phyloP scores from a whole-genome alignment of 1,139 yeast genomes.

The Scheffersomyces insectosa region DNA sequence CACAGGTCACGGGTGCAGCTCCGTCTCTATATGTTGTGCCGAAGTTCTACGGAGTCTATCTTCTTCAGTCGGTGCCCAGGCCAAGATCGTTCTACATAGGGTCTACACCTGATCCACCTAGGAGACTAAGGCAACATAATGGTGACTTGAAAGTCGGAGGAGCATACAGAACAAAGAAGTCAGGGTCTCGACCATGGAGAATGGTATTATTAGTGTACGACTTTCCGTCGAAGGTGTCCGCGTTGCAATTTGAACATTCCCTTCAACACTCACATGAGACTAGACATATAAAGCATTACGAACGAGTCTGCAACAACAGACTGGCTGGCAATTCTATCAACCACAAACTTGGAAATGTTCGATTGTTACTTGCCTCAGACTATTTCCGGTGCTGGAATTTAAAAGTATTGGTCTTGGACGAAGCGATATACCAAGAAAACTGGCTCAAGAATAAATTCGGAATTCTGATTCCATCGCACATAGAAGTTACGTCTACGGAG shows the following conservation, averaged over 20 bases:
- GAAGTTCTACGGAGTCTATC: conserved; percentile 64
- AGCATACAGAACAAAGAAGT: conserved; percentile 61
- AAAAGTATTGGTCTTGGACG: conserved; percentile 39
- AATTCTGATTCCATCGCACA: neutral
- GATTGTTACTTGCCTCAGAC: conserved; percentile 41
- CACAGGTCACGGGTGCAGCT: neutral
- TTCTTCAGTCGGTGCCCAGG: conserved; percentile 58
- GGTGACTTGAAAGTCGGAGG: conserved; percentile 65
- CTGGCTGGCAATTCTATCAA: conserved; percentile 42
- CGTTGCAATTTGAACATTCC: conserved; percentile 76
- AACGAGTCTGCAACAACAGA: conserved; percentile 26
- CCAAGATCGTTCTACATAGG: conserved; percentile 68
- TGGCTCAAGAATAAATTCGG: conserved; percentile 35
- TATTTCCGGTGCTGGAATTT: conserved; percentile 46
- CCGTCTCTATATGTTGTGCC: conserved; percentile 19
- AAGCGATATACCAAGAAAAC: conserved; percentile 13
- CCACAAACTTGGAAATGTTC: conserved; percentile 52
- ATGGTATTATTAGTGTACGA: conserved; percentile 65
- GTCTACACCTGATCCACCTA: conserved; percentile 70
- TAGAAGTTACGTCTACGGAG: too few species aligned
- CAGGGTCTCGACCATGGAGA: conserved; percentile 70
- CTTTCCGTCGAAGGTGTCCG: conserved; percentile 69
- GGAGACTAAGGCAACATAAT: conserved; percentile 76
- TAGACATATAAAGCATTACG: conserved; percentile 49
- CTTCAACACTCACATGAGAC: conserved; percentile 75